Base-by-base conservation (phyloP, 139 green algal species). In the Tetradesmus lagerheimii region DNA sequence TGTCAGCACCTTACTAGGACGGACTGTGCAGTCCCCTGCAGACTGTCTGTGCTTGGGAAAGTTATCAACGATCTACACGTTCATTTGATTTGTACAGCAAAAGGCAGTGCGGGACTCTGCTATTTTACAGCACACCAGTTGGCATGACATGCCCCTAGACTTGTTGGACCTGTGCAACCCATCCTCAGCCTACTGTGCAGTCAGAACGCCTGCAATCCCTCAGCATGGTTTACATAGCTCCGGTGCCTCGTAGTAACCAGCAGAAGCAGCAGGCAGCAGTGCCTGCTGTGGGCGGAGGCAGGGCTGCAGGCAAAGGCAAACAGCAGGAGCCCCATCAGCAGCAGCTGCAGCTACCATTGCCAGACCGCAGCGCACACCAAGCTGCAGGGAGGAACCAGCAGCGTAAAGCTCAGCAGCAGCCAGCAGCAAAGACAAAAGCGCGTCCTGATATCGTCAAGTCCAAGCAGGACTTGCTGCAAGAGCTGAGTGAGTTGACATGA, bases 141-240 rank as follows among this genome's bases (percentile, higher is more conserved):
- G 50, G 50, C 16, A 64, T 64, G 57, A n/a, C 57, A 71, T 20
- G 50, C 23, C 4, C 23, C 23, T 71, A n/a, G 25, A 6, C 57
- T 31, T 71, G 57, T 31, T n/a, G 8, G 20, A 71, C 23, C 31
- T 20, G 57, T 8, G 25, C 57, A 71, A 71, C 4, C 23, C 16
- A 71, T 20, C 57, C 57, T 71, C 4, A 31, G 57, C 23, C 2
- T 23, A 71, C 23, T 23, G n/a, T 71, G 57, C 57, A 71, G 57
- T 31, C n/a, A 23, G 47, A 62, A 20, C 12, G 71, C 29, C 71
- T 37, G 71, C 41, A 38, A n/a, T n/a, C 2, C 57, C 57, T 31
- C 31, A 76, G 12, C 18, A 86, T 86, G 81, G 81, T 86, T 3
- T 86, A 86, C 81, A 86, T 86, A 74, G 81, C 81, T 25, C 81